phyloP scores from a whole-genome alignment of 176 grass and related monocot genomes.

The Paspalum notatum region DNA sequence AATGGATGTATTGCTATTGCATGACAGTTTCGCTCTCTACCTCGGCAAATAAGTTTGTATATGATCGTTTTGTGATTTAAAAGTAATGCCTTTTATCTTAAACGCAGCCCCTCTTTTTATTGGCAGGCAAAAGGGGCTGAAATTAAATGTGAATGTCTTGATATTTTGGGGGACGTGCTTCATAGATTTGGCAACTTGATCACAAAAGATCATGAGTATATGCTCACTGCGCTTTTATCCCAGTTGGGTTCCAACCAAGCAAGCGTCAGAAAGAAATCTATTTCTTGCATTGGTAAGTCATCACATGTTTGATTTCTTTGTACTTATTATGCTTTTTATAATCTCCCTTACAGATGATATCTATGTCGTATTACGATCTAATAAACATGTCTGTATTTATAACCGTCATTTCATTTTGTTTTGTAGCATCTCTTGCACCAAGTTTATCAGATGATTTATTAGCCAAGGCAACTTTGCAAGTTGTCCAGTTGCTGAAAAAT shows the following conservation, averaged over 20 bases:
- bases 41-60: neutral
- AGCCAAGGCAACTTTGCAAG: slow-evolving; percentile 80
- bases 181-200: slow-evolving; percentile 89
- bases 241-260: slow-evolving; percentile 88
- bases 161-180: slow-evolving; percentile 92
- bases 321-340: neutral
- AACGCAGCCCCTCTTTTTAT: slow-evolving; percentile 31
- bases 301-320: neutral
- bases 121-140: slow-evolving; percentile 88
- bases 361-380: neutral
- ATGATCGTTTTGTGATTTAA: neutral
- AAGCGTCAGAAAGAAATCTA: slow-evolving; percentile 90
- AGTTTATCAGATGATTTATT: slow-evolving; percentile 92
- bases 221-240: slow-evolving; percentile 73
- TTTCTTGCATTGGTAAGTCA: slow-evolving; percentile 85
- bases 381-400: neutral
- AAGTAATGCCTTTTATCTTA: no score
- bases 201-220: slow-evolving; percentile 79
- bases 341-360: neutral
- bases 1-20: slow-evolving; percentile 11
- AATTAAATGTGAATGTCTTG: slow-evolving; percentile 94
- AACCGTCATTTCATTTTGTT: neutral
- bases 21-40: neutral
- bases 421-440: slow-evolving; percentile 89
- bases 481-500: slow-evolving; percentile 77